These are phyloP conservation scores for Limtongia smithiae DNA, from an alignment of 805 yeast genomes.

Conservation along the genomic window DNA sequence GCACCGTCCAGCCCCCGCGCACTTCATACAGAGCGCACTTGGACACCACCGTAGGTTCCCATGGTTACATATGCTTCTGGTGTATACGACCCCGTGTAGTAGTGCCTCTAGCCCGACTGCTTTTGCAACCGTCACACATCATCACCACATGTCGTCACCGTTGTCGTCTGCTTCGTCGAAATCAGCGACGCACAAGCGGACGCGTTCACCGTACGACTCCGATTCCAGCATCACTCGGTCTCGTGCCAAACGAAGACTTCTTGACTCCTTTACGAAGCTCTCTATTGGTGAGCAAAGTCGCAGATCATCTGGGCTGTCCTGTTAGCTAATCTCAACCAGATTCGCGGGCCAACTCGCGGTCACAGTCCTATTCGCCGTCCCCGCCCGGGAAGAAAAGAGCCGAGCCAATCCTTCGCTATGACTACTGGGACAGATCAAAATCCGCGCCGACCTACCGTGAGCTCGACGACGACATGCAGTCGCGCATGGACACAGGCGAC, in stretches of 20 bases:
- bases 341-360: neutral
- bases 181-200: neutral
- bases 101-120: too few relatives aligned
- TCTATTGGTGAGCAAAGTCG: constrained; percentile 12
- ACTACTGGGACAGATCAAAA: constrained; percentile 24
- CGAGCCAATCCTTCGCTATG: constrained; percentile 21
- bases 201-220: constrained; percentile 9
- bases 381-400: constrained; percentile 10
- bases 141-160: neutral
- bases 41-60: neutral
- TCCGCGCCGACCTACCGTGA: constrained; percentile 1
- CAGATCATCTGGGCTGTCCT: neutral
- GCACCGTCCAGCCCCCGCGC: neutral
- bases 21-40: neutral
- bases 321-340: neutral
- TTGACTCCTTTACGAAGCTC: constrained; percentile 24
- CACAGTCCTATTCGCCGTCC: constrained; percentile 5
- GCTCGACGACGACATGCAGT: constrained; percentile 2
- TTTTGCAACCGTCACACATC: too few relatives aligned
- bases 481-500: constrained; percentile 23
- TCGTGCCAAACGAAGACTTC: constrained; percentile 18
- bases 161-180: neutral
- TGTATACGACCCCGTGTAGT: too few relatives aligned
- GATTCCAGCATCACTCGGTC: neutral
- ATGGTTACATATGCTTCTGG: neutral